Evolutionary conservation across 345 rosid genomes (phyloP), one percentile per base, ranked within the genome.

Genomic region (Linum lewisii): DNA sequence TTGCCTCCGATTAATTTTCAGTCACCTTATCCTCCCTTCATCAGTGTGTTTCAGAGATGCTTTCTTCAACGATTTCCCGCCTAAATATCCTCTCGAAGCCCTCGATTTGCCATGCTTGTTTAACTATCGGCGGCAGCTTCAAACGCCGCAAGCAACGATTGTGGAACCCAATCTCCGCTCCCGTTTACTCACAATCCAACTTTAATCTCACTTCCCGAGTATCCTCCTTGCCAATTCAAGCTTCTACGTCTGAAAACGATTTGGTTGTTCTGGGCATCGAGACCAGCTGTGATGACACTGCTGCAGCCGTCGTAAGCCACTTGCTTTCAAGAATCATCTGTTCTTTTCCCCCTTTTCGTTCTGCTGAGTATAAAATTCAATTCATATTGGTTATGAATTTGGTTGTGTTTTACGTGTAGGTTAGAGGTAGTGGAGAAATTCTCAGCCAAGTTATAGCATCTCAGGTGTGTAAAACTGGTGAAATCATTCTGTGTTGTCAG

Each of bases 231-330:
- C 54, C 24, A 5, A 23, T 0, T 60, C 29, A 42, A n/a, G 50
- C 34, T 29, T 29, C 34, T 6, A 56, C 26, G 45, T 16, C 54
- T 3, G 76, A 58, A 44, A 83, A 75, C 38, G 83, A 79, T 69
- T 77, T 92, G 78, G 76, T 88, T 34, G 85, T 92, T 66, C 82
- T 92, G 20, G 98, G 98, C 36, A 86, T 92, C 65, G 98, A 92
- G 74, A 92, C 91, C 20, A 88, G 98, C 77, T 92, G 98, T 51
- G 97, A 92, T 49, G 97, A 88, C 81, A 92, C 98, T 10, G 98
- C 98, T 0, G 97, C 95, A 24, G 98, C 98, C 65, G 75, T 92
- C 19, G 98, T 92, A 71, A 71, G 86, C 47, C 21, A 3, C 21
- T 37, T 25, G 11, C 11, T 18, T 67, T 26, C 4, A 8, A 29